Percentiles rank a stretch among this genome's conserved stretches.
phyloP scores from a whole-genome alignment of 2,329 filamentous ascomycete species.

The Ampelomyces quisqualis region DNA sequence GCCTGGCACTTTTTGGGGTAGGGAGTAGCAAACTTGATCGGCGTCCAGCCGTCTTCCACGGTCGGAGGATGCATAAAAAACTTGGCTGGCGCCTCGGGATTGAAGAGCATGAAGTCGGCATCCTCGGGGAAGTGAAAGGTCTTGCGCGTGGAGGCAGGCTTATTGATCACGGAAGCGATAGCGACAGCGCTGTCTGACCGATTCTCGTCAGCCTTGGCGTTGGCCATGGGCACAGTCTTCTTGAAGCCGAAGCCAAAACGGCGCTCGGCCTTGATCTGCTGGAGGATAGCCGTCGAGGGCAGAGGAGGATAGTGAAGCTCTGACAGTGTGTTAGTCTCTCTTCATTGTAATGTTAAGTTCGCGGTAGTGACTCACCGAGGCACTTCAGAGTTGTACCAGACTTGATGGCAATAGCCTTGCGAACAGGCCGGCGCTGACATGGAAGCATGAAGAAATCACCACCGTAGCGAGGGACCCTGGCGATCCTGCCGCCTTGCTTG shows the following conservation, averaged over 20 bases:
- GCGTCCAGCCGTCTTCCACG: conserved; percentile 1
- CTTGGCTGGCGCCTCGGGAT: conserved; percentile 2
- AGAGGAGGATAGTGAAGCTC: background rate
- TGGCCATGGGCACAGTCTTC: background rate
- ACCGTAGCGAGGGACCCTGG: background rate
- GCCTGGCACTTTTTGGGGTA: background rate
- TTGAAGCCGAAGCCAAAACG: background rate
- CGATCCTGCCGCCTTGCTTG: too few species aligned
- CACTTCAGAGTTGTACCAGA: background rate
- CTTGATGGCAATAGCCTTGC: background rate
- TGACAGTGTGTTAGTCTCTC: background rate
- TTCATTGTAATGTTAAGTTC: background rate
- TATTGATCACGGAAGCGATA: background rate
- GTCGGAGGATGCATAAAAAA: background rate
- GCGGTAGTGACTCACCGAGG: background rate
- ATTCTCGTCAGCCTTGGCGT: background rate
- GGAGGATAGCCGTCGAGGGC: background rate
- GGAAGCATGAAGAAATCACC: background rate
- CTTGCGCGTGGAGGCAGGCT: conserved; percentile 3
- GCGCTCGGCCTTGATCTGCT: background rate
- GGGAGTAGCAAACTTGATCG: background rate
- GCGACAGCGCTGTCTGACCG: conserved; percentile 1
- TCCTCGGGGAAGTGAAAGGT: conserved; percentile 6
- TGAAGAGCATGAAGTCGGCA: conserved; percentile 4
- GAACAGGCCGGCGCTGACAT: background rate